Percentiles rank a stretch among this genome's conserved stretches.
Evolutionary conservation across 345 rosid species (phyloP).

Genomic region (Gossypium herbaceum): DNA sequence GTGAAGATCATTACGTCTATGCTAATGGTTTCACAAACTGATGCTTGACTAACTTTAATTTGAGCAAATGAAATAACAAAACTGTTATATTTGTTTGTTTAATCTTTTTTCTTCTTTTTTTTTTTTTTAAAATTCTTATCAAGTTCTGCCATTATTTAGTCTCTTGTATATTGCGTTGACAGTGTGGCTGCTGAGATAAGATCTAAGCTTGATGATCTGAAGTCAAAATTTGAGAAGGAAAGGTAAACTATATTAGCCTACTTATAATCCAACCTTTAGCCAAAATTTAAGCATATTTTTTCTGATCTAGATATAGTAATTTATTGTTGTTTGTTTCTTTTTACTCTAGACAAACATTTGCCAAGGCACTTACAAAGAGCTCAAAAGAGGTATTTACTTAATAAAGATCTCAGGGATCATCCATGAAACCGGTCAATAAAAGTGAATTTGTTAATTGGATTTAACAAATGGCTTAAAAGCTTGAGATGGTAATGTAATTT

Average conservation of each 20-base stretch:
- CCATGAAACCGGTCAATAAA: not conserved
- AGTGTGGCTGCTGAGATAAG: conserved; percentile 71
- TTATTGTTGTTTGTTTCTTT: conserved; percentile 5
- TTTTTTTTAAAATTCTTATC: not conserved
- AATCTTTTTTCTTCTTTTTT: too few species aligned
- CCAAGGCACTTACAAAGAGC: conserved; percentile 17
- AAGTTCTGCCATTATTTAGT: not conserved
- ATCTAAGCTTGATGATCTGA: conserved; percentile 66
- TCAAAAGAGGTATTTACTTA: conserved; percentile 58
- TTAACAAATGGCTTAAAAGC: not conserved
- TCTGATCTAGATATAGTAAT: not conserved
- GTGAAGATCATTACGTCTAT: not conserved
- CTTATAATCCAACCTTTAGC: not conserved
- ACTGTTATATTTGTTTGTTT: not conserved
- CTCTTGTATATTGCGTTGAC: conserved; percentile 21
- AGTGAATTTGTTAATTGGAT: not conserved
- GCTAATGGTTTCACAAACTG: not conserved
- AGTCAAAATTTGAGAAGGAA: conserved; percentile 67
- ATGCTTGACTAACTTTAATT: not conserved
- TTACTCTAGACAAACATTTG: conserved; percentile 47
- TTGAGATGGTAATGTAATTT: conserved; percentile 8
- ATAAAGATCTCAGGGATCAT: not conserved
- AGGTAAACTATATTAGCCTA: conserved; percentile 38
- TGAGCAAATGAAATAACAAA: not conserved
- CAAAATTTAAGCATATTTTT: not conserved